phyloP scores from a whole-genome alignment of 345 rosid species.

The Moringa oleifera region DNA sequence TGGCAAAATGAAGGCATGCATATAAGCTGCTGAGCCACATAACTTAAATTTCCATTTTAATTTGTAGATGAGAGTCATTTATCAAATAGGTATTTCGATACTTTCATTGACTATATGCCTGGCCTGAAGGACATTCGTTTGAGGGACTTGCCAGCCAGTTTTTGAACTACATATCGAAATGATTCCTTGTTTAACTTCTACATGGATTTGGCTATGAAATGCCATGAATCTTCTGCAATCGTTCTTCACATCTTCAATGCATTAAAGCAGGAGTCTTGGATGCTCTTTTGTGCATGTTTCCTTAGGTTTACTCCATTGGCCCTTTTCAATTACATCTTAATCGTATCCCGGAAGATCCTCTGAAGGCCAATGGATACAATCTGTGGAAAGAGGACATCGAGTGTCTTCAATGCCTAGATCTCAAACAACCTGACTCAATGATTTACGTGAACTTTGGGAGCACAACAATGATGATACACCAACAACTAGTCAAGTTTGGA shows the following conservation, averaged over 20 bases:
- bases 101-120: not conserved
- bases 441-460: conserved; percentile 26
- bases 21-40: too few species aligned
- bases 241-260: conserved; percentile 1
- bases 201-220: not conserved
- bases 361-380: conserved; percentile 1
- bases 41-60: too few species aligned
- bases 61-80: not conserved
- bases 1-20: too few species aligned
- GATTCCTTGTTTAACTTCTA: not conserved
- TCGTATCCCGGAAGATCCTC: not conserved
- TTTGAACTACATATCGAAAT: not conserved
- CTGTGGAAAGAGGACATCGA: conserved; percentile 22
- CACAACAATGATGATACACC: conserved; percentile 11
- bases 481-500: conserved; percentile 22
- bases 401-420: conserved; percentile 20
- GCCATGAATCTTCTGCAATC: not conserved
- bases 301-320: conserved; percentile 16
- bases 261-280: not conserved
- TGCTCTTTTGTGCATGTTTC: not conserved
- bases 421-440: conserved; percentile 16
- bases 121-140: not conserved
- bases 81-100: not conserved
- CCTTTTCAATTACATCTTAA: conserved; percentile 18
- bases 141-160: not conserved